phyloP scores from a whole-genome alignment of 2,329 filamentous ascomycete genomes.

The Massarina eburnea region DNA sequence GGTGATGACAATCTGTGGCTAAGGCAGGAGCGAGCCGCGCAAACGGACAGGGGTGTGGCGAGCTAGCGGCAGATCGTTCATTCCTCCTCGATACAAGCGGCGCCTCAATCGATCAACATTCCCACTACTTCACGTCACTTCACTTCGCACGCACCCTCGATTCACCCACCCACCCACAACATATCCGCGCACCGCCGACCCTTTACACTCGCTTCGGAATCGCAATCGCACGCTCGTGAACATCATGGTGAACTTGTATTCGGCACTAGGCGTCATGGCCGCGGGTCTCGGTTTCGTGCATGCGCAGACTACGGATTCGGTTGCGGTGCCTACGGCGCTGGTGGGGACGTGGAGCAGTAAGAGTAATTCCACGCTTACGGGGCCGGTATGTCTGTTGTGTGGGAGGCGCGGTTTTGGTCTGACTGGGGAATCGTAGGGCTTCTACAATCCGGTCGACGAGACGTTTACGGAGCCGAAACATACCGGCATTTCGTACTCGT shows the following conservation, averaged over 20 bases:
- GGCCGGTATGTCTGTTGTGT: slow-evolving; percentile 57
- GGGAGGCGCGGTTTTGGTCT: slow-evolving; percentile 18
- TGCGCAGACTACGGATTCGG: slow-evolving; percentile 30
- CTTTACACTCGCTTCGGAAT: slow-evolving; percentile 13
- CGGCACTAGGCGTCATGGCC: slow-evolving; percentile 24
- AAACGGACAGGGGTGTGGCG: no score
- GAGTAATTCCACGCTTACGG: slow-evolving; percentile 68
- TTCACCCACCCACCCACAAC: slow-evolving; percentile 1
- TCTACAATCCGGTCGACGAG: slow-evolving; percentile 69
- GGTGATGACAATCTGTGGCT: slow-evolving; percentile 14
- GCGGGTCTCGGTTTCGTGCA: slow-evolving; percentile 42
- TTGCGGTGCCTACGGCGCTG: slow-evolving; percentile 49
- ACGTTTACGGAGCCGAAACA: slow-evolving; percentile 65
- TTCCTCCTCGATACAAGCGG: slow-evolving; percentile 20
- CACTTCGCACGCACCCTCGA: slow-evolving; percentile 1
- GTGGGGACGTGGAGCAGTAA: slow-evolving; percentile 75
- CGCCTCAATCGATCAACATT: slow-evolving; percentile 15
- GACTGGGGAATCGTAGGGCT: slow-evolving; percentile 52
- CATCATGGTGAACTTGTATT: slow-evolving; percentile 19
- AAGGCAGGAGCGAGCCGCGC: slow-evolving; percentile 24
- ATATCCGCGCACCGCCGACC: slow-evolving; percentile 2
- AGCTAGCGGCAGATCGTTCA: slow-evolving; percentile 16
- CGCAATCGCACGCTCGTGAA: slow-evolving; percentile 5
- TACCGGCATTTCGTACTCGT: slow-evolving; percentile 74
- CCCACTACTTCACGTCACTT: slow-evolving; percentile 5